Base-by-base conservation (phyloP, 2,329 filamentous ascomycete species). In the Aspergillus calidoustus region DNA sequence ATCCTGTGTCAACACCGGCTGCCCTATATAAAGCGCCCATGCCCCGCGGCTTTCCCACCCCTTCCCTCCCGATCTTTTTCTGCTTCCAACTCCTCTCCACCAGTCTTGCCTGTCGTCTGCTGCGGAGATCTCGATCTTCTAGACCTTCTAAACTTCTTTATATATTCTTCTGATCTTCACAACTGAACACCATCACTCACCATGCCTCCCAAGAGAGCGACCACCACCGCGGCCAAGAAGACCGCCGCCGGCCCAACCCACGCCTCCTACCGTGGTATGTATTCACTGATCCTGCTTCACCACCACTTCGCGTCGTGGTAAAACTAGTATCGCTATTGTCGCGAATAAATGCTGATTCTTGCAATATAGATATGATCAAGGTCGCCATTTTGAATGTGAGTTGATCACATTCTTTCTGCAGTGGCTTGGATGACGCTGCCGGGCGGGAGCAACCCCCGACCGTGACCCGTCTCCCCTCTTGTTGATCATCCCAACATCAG, bases 321-420 rank as follows among this genome's bases (percentile, higher is more conserved):
- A 75, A 72, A 56, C 62, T 69, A 61, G 59, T 68, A 75, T 74
- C 66, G 71, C 76, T 72, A 62, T 78, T 72, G 77, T 88, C 85
- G 83, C 85, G 72, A 79, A 73, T 66, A 68, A 76, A 77, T 84
- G 76, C 84, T 87, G 81, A 87, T 83, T 75, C 70, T 60, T 69
- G 67, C 69, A 48, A 72, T 74, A 75, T 77, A 89, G 87, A 89
- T 79, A 89, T 90, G 88, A 88, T 90, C 79, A 89, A 89, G 80
- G 87, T 90, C 78, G 88, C 87, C 70, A 88, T 90, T 75, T 78
- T 89, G 74, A 86, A 84, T 79, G 88, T 90, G 79, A 87, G 88
- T 89, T 75, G 73, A 84, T 80, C 76, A 74, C 74, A 65, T 68
- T 74, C 70, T 83, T 82, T 83, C 81, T 81, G 77, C 67, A 68